Base-by-base conservation (phyloP, 768 basidiomycete species). In the Suillus americanus region DNA sequence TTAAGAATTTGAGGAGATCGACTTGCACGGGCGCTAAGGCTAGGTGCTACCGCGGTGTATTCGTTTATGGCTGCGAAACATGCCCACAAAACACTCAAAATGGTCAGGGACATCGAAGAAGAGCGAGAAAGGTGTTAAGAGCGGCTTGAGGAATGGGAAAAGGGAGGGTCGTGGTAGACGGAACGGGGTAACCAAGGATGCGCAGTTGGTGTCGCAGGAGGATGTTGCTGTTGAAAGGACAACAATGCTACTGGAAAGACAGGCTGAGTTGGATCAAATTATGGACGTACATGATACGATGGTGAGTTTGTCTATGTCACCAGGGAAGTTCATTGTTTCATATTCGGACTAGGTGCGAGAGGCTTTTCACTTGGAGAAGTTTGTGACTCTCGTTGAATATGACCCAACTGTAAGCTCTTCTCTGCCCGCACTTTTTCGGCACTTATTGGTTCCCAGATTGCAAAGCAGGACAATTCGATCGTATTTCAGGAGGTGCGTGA, bases 281-380 rank as follows among this genome's bases (percentile, higher is more conserved):
- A 72, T 86, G 64, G 85, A 89, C 63, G 80, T 72, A 67, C 93
- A 94, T 77, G 93, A 95, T 73, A 82, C 83, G 69, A 74, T 91
- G 77, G 93, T 94, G 73, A 70, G 92, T 83, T 16, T 38, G 20
- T 62, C 25, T 20, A 53, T 63, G 60, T 60, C 37, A 37, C 28
- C 35, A 5, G 20, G 23, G 50, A 12, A 33, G 23, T 25, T 43
- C 56, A 46, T 57, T 48, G 50, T 45, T 62, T 48, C 55, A 64
- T 64, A 35, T 59, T 30, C 55, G 64, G 16, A 50, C 48, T 66
- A 94, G 90, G 82, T 97, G 56, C 86, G 95, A 65, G 94, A 98
- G 76, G 81, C 86, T 64, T 98, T 96, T 75, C 95, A 98, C 72
- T 82, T 97, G 77, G 90, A 95, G 67, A 81, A 89, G 64, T 96